Conservation (phyloP, 2,329 filamentous ascomycete genomes). For the Endothia cerciana region DNA sequence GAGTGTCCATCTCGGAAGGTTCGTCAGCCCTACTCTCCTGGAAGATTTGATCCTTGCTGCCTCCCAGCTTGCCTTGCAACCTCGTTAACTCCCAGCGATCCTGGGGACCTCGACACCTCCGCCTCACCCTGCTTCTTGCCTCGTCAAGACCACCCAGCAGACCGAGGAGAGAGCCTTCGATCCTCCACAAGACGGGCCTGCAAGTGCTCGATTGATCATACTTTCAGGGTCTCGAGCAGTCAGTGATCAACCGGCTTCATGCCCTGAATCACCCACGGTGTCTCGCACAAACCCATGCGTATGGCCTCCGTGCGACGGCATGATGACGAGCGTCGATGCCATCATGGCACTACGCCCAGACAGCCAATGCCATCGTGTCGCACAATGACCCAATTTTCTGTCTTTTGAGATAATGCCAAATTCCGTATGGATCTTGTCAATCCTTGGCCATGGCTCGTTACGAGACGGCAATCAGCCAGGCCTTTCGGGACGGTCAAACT, state of each 20-base stretch:
- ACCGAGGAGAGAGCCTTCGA: too few species aligned
- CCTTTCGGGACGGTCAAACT: background rate
- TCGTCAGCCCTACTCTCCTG: conserved; percentile 6
- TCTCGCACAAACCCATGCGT: background rate
- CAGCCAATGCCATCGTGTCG: conserved; percentile 10
- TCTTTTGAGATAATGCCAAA: background rate
- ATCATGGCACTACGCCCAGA: conserved; percentile 3
- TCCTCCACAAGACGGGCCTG: too few species aligned
- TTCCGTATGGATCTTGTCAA: background rate
- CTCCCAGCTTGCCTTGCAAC: background rate
- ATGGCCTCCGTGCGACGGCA: conserved; percentile 2
- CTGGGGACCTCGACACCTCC: background rate
- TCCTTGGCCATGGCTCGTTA: conserved; percentile 13
- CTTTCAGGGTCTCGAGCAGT: background rate
- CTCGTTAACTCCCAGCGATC: too few species aligned
- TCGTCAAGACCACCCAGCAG: too few species aligned
- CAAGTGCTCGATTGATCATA: too few species aligned
- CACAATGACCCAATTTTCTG: background rate
- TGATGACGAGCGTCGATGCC: conserved; percentile 20
- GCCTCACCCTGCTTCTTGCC: background rate
- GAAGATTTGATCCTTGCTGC: background rate
- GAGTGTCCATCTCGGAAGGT: conserved; percentile 1
- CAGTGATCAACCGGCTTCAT: background rate
- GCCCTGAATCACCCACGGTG: background rate
- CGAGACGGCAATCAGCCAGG: conserved; percentile 8